Percentiles rank a stretch among this genome's conserved stretches.
Conservation (phyloP, 306 rosid species). For the Canavalia gladiata region DNA sequence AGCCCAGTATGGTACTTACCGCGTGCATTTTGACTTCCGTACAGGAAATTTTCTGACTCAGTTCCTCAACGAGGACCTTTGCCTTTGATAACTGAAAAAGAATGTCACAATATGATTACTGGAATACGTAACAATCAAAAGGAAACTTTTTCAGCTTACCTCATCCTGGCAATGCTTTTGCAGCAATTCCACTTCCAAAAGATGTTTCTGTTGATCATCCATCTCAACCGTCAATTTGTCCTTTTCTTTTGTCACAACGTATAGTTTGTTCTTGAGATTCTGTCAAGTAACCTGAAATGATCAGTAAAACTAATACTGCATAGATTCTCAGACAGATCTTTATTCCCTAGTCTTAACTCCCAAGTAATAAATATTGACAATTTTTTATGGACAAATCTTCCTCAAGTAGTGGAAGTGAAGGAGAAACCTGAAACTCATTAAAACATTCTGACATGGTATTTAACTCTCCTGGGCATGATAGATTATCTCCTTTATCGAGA, state of each 20-base stretch:
- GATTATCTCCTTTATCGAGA: slow-evolving; percentile 49
- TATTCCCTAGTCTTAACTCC: not conserved
- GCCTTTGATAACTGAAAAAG: slow-evolving; percentile 61
- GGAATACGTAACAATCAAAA: slow-evolving; percentile 34
- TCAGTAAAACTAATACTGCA: slow-evolving; percentile 41
- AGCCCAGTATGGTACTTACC: slow-evolving; percentile 57
- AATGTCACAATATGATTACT: slow-evolving; percentile 12
- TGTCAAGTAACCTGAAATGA: slow-evolving; percentile 48
- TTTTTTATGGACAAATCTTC: slow-evolving; percentile 14
- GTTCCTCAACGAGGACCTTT: slow-evolving; percentile 66
- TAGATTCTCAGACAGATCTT: slow-evolving; percentile 11
- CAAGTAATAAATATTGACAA: slow-evolving; percentile 35
- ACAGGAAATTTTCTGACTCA: slow-evolving; percentile 61
- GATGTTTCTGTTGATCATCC: slow-evolving; percentile 63
- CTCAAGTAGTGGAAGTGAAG: slow-evolving; percentile 37
- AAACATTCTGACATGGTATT: slow-evolving; percentile 45
- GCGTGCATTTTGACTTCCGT: slow-evolving; percentile 65
- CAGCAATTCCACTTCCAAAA: slow-evolving; percentile 55
- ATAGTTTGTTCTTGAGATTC: slow-evolving; percentile 63
- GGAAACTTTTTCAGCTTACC: slow-evolving; percentile 56
- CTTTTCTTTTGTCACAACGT: slow-evolving; percentile 62
- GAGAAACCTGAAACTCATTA: slow-evolving; percentile 57
- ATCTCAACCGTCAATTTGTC: slow-evolving; percentile 60
- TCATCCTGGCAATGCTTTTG: slow-evolving; percentile 55
- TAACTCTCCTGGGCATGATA: slow-evolving; percentile 49